Evolutionary conservation across 495 filamentous ascomycete genomes (phyloP).

Genomic region (Bathelium albidoporum): DNA sequence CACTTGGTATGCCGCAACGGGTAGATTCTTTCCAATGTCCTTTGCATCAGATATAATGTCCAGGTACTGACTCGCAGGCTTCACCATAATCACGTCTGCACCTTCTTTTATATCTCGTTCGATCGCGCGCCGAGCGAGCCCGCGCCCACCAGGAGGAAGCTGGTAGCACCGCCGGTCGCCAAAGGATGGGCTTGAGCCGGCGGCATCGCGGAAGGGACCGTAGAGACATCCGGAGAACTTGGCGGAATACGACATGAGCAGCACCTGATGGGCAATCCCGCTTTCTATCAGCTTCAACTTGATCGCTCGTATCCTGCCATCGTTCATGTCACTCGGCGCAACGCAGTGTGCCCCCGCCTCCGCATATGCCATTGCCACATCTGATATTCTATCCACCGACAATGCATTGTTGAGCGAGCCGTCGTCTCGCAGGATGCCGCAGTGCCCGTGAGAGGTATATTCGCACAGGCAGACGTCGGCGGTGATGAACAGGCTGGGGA

Average conservation of each 20-base stretch:
- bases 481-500: slow-evolving; percentile 81
- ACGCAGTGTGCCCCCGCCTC: slow-evolving; percentile 91
- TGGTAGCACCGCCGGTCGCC: slow-evolving; percentile 96
- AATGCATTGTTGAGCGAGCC: slow-evolving; percentile 83
- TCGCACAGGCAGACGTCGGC: slow-evolving; percentile 96
- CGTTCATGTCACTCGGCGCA: slow-evolving; percentile 97
- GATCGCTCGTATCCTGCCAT: slow-evolving; percentile 89
- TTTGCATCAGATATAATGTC: slow-evolving; percentile 96
- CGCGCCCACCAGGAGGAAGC: slow-evolving; percentile 80
- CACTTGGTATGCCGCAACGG: slow-evolving; percentile 91
- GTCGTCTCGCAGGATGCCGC: slow-evolving; percentile 87
- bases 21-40: slow-evolving; percentile 79
- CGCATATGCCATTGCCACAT: slow-evolving; percentile 88
- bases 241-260: slow-evolving; percentile 94
- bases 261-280: slow-evolving; percentile 75
- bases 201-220: slow-evolving; percentile 93
- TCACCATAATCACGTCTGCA: slow-evolving; percentile 98
- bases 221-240: slow-evolving; percentile 97
- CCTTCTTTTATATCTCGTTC: slow-evolving; percentile 82
- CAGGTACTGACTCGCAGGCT: slow-evolving; percentile 85
- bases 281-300: slow-evolving; percentile 91
- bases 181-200: slow-evolving; percentile 83
- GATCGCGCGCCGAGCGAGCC: slow-evolving; percentile 89
- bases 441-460: slow-evolving; percentile 98
- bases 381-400: slow-evolving; percentile 84